A percentile compares a stretch with the other conserved stretches of the same genome.
These are phyloP conservation scores for Adansonia madagascariensis DNA, from an alignment of 441 rosid genomes.

Conservation along the genomic window DNA sequence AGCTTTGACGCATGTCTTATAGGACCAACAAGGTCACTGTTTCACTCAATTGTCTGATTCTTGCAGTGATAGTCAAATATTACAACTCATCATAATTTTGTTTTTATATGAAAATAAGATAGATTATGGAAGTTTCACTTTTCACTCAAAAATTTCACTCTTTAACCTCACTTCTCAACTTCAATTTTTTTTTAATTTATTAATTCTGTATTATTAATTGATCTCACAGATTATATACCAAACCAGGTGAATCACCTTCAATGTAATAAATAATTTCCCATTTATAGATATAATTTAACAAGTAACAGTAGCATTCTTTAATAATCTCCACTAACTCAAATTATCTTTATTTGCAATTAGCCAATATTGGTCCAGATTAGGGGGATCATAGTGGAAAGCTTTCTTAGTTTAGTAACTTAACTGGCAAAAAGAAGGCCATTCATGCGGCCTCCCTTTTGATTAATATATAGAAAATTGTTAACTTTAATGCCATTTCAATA, in stretches of 20 bases:
- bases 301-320: neutral
- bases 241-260: neutral
- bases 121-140: neutral
- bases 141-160: neutral
- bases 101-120: neutral
- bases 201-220: neutral
- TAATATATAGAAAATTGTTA: neutral
- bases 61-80: neutral
- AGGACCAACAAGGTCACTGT: constrained; percentile 17
- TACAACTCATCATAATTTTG: neutral
- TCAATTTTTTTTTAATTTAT: neutral
- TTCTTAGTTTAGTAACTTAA: neutral
- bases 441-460: neutral
- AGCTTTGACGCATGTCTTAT: neutral
- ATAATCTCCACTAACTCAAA: neutral
- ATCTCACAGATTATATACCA: neutral
- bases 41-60: neutral
- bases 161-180: neutral
- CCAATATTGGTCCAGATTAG: constrained; percentile 7
- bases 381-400: neutral
- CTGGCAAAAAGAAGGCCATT: neutral
- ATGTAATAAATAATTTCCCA: too few species aligned
- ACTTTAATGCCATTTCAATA: too few species aligned
- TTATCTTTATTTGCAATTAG: neutral
- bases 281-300: too few species aligned